Evolutionary conservation across 768 basidiomycete genomes (phyloP), one percentile per base, ranked within the genome.

Genomic region (Naganishia antarctica): DNA sequence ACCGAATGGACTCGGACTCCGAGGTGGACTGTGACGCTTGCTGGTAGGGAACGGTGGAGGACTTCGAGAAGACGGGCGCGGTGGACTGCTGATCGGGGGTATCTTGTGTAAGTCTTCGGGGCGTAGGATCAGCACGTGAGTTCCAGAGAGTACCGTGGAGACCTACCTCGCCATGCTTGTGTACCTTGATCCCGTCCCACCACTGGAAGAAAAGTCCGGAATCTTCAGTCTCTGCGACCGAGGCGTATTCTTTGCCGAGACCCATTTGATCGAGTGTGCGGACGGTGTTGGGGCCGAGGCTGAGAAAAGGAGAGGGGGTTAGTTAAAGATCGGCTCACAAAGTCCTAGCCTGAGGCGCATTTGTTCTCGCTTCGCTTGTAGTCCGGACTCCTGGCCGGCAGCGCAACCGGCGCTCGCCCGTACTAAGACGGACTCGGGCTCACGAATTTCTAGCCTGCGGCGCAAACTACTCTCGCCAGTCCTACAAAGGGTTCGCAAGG

Each of bases 201-300:
- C 64, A 66, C 40, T 66, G 59, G 48, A 66, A 66, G 29, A 60
- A 61, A 16, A 66, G 37, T 2, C 64, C 64, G 15, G 47, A 34
- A 12, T 66, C 58, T 37, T 66, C 64, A 1, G 58, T 59, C 59
- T 66, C 64, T 21, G 64, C 64, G 32, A 66, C 64, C 26, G 59
- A 60, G 28, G 34, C 47, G 48, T 66, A 66, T 26, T 45, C 64
- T 6, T 60, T 47, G 60, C 64, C 64, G 15, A 66, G 48, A 50
- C 64, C 64, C 45, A 66, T 32, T 31, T 60, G 43, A 13, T 48
- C 45, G 32, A 66, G 49, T 3, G 64, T 66, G 16, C 57, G 45
- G 26, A 66, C 57, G 34, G 64, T 66, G 41, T 66, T 66, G 9
- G 64, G 64, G 9, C 64, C 64, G 48, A 66, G 59, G 29, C 64